phyloP scores from a whole-genome alignment of 306 rosid genomes.

The Vigna trinervia region DNA sequence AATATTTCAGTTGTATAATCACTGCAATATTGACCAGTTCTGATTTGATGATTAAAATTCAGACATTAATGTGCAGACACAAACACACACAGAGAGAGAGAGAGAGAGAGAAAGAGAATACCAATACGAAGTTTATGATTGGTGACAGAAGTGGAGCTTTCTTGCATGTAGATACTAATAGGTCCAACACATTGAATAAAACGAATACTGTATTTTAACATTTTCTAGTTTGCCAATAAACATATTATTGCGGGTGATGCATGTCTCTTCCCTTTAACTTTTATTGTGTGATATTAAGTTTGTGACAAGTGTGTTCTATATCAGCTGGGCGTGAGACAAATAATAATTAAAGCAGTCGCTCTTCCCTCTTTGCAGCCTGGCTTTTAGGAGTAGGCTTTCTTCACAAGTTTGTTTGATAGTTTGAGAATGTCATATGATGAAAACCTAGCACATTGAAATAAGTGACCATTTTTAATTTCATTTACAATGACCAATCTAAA shows the following conservation, averaged over 20 bases:
- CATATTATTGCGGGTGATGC: background rate
- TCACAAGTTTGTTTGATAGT: slow-evolving; percentile 5
- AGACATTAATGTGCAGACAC: background rate
- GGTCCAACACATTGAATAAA: slow-evolving; percentile 8
- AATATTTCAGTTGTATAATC: slow-evolving; percentile 17
- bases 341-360: slow-evolving; percentile 3
- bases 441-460: slow-evolving; percentile 8
- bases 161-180: background rate
- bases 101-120: slow-evolving; percentile 23
- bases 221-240: background rate
- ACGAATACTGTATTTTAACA: slow-evolving; percentile 4
- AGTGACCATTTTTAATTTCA: background rate
- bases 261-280: slow-evolving; percentile 20
- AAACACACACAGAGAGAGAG: background rate
- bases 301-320: slow-evolving; percentile 18
- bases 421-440: slow-evolving; percentile 22
- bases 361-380: slow-evolving; percentile 1
- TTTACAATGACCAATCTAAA: slow-evolving; percentile 6
- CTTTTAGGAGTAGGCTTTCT: background rate
- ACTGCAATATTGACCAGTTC: slow-evolving; percentile 11
- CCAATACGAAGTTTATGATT: slow-evolving; percentile 28
- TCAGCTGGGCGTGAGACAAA: background rate
- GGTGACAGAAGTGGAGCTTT: slow-evolving; percentile 30
- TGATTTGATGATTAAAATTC: slow-evolving; percentile 25
- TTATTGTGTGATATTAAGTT: slow-evolving; percentile 12